A percentile compares a stretch with the other conserved stretches of the same genome.
These are phyloP conservation scores for Umbelopsis vinacea DNA, from an alignment of 192 early-diverging fungal genomes.

Conservation along the genomic window DNA sequence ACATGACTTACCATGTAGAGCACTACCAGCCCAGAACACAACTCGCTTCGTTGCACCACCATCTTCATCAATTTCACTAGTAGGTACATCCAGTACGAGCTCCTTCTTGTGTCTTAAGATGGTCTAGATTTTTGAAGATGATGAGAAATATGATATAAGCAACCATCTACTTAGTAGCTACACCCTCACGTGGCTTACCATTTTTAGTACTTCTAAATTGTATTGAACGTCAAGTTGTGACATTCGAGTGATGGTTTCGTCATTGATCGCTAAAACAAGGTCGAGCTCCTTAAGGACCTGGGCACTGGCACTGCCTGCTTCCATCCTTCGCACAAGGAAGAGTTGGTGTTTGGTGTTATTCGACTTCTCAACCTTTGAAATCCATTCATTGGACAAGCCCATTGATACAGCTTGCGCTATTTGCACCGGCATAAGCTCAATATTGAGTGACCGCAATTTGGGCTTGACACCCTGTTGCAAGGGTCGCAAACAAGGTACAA, in stretches of 20 bases:
- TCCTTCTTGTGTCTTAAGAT: conserved; percentile 77
- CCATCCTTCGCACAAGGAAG: conserved; percentile 62
- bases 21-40: conserved; percentile 86
- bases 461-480: conserved; percentile 54
- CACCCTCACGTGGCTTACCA: conserved; percentile 48
- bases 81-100: conserved; percentile 72
- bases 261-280: conserved; percentile 72
- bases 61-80: conserved; percentile 57
- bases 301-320: conserved; percentile 60
- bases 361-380: conserved; percentile 59
- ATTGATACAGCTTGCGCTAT: conserved; percentile 63
- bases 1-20: conserved; percentile 59
- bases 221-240: conserved; percentile 68
- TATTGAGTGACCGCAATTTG: conserved; percentile 59
- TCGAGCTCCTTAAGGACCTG: conserved; percentile 66
- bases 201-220: conserved; percentile 53
- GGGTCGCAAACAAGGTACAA: conserved; percentile 56
- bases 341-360: conserved; percentile 58
- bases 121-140: conserved; percentile 32
- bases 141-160: conserved; percentile 32
- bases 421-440: conserved; percentile 61
- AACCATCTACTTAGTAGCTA: conserved; percentile 33
- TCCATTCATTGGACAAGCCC: conserved; percentile 62
- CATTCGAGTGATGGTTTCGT: conserved; percentile 63
- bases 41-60: conserved; percentile 62